phyloP scores from a whole-genome alignment of 2,329 filamentous ascomycete genomes.

The Trichophyton mentagrophytes region DNA sequence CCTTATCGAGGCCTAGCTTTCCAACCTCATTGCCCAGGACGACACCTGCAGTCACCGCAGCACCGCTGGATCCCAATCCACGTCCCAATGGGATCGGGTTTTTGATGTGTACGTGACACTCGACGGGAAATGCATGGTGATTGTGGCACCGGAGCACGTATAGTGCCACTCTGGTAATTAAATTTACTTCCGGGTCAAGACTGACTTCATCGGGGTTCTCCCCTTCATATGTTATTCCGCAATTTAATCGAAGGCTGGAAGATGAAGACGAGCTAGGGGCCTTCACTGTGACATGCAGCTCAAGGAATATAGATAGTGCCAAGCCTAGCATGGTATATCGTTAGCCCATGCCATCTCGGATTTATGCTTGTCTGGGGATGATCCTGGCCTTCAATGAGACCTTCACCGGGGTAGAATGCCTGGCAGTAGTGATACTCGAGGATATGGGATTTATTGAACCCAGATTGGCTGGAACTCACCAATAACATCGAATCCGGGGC shows the following conservation, averaged over 20 bases:
- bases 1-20: constrained; percentile 60
- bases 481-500: constrained; percentile 94
- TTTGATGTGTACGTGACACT: constrained; percentile 86
- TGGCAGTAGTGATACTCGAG: background rate
- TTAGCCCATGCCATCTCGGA: background rate
- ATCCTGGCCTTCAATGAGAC: background rate
- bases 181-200: constrained; percentile 72
- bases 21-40: constrained; percentile 82
- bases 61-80: constrained; percentile 87
- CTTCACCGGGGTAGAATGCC: background rate
- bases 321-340: constrained; percentile 43
- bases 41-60: constrained; percentile 92
- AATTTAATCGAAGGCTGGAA: constrained; percentile 57
- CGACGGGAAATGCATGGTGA: constrained; percentile 66
- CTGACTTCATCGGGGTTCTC: constrained; percentile 60
- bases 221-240: constrained; percentile 81
- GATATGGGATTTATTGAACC: background rate
- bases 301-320: constrained; percentile 84
- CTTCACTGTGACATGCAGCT: constrained; percentile 69
- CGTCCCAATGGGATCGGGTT: constrained; percentile 90
- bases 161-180: constrained; percentile 85
- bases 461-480: constrained; percentile 13
- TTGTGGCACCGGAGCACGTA: constrained; percentile 91
- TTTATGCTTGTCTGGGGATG: background rate
- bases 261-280: constrained; percentile 34